Conservation (phyloP, 1,284 basidiomycete genomes). For the Sanghuangporus sanghuang region DNA sequence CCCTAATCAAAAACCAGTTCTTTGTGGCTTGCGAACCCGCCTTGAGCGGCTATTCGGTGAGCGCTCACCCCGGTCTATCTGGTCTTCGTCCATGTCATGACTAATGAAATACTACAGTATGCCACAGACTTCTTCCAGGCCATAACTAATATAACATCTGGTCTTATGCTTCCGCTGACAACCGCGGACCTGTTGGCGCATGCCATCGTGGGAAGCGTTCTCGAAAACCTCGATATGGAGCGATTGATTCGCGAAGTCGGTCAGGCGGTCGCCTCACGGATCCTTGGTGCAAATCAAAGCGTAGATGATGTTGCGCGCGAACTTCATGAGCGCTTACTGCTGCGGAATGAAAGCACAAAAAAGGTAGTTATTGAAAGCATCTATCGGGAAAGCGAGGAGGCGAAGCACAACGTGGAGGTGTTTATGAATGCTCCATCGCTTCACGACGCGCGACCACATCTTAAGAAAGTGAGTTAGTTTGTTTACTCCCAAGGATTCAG, state of each 20-base stretch:
- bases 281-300: conserved; percentile 84
- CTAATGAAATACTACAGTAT: conserved; percentile 44
- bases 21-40: conserved; percentile 99
- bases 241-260: conserved; percentile 92
- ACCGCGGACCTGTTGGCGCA: conserved; percentile 96
- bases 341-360: conserved; percentile 96
- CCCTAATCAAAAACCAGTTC: conserved; percentile 51
- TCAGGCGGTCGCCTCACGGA: conserved; percentile 87
- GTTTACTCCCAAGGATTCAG: conserved; percentile 14
- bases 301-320: conserved; percentile 96
- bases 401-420: conserved; percentile 84
- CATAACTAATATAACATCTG: conserved; percentile 87
- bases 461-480: conserved; percentile 65
- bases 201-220: conserved; percentile 94
- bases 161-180: conserved; percentile 92
- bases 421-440: conserved; percentile 78
- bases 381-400: conserved; percentile 85
- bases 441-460: conserved; percentile 68
- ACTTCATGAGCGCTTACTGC: conserved; percentile 84
- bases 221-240: conserved; percentile 99
- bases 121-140: conserved; percentile 96
- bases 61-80: conserved; percentile 26
- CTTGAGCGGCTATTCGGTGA: conserved; percentile 85
- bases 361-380: conserved; percentile 96
- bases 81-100: conserved; percentile 23